Evolutionary conservation across 2,329 filamentous ascomycete genomes (phyloP).

Genomic region (Mollisia scopiformis): DNA sequence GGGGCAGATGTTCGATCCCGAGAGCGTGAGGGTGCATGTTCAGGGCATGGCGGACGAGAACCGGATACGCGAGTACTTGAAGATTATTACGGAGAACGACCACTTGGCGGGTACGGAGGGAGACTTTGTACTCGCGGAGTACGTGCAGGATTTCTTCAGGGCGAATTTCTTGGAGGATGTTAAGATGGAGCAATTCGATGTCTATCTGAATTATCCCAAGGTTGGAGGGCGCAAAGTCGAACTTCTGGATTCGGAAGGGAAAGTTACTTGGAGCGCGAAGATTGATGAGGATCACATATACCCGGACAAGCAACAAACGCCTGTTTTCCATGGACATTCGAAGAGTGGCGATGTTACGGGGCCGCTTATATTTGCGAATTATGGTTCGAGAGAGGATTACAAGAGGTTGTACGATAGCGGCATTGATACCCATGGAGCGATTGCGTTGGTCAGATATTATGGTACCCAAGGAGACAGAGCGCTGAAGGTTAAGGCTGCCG

Average conservation of each 20-base stretch:
- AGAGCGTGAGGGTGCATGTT: conserved; percentile 76
- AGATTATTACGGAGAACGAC: conserved; percentile 80
- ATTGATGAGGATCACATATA: conserved; percentile 81
- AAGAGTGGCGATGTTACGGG: conserved; percentile 85
- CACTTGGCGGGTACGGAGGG: conserved; percentile 95
- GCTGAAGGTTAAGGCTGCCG: conserved; percentile 87
- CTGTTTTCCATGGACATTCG: conserved; percentile 86
- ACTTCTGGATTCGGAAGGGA: conserved; percentile 70
- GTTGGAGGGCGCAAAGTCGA: conserved; percentile 77
- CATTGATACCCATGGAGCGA: conserved; percentile 75
- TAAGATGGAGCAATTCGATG: conserved; percentile 76
- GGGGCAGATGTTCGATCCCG: conserved; percentile 78
- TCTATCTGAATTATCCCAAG: conserved; percentile 91
- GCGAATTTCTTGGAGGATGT: conserved; percentile 76
- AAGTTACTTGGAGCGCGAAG: conserved; percentile 74
- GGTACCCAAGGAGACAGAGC: conserved; percentile 73
- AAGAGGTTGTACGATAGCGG: conserved; percentile 69
- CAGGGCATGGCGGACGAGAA: conserved; percentile 72
- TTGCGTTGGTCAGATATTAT: conserved; percentile 82
- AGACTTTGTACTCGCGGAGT: conserved; percentile 83
- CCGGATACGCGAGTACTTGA: conserved; percentile 71
- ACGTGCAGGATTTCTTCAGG: conserved; percentile 78
- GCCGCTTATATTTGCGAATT: conserved; percentile 89
- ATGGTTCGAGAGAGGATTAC: conserved; percentile 85
- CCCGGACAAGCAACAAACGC: conserved; percentile 67